These are phyloP conservation scores for Scolecobasidium constrictum DNA, from an alignment of 2,329 filamentous ascomycete genomes.

Conservation along the genomic window DNA sequence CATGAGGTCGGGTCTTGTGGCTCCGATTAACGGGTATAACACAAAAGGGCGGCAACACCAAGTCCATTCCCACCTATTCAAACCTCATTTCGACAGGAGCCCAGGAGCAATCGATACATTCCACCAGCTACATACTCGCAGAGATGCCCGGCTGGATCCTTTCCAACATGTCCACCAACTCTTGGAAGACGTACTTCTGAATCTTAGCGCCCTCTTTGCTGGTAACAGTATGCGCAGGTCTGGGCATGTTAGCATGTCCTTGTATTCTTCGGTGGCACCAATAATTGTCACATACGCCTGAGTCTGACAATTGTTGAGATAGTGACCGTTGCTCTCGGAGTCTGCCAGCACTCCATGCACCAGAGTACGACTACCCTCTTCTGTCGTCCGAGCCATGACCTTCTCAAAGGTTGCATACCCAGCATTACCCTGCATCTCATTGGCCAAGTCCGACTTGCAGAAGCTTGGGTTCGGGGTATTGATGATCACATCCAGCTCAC, in stretches of 20 bases:
- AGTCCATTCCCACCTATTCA: no score
- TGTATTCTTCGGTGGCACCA: no score
- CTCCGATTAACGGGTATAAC: no score
- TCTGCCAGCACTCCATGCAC: constrained; percentile 8
- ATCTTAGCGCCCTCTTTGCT: constrained; percentile 6
- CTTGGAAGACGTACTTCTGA: constrained; percentile 1
- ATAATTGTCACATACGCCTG: no score
- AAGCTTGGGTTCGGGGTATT: constrained; percentile 13
- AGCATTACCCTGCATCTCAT: constrained; percentile 8
- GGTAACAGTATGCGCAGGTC: background rate
- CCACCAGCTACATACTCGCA: no score
- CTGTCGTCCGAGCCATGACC: constrained; percentile 8
- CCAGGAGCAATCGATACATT: no score
- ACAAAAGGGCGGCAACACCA: no score
- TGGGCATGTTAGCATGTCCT: no score
- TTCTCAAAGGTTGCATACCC: background rate
- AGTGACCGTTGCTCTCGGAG: constrained; percentile 8
- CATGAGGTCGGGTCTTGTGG: no score
- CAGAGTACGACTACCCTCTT: constrained; percentile 9
- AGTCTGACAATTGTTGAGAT: constrained; percentile 4
- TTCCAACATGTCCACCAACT: constrained; percentile 5
- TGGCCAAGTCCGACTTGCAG: constrained; percentile 11
- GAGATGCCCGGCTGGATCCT: constrained; percentile 4
- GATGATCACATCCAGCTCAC: no score
- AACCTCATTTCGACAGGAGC: no score